Conservation (phyloP, 257 asterid species). For the Nemophila menziesii region DNA sequence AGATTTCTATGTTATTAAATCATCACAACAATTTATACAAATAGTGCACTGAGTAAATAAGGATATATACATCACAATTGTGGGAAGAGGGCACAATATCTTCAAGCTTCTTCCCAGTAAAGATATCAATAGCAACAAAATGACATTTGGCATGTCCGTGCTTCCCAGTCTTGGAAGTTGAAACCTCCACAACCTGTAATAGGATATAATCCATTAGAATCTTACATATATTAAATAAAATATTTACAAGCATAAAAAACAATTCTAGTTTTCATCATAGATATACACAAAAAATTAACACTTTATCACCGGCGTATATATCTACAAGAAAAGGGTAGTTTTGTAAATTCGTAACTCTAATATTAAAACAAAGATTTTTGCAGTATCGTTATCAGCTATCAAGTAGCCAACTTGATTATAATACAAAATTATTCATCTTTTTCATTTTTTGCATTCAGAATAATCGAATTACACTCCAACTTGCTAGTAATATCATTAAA, state of each 20-base stretch:
- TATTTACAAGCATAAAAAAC: not conserved
- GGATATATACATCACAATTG: slow-evolving; percentile 54
- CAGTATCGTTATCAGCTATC: too few species aligned
- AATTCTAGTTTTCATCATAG: too few species aligned
- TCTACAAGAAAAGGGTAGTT: not conserved
- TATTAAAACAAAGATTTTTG: not conserved
- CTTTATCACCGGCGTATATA: too few species aligned
- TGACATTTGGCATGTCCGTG: slow-evolving; percentile 75
- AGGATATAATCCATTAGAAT: not conserved
- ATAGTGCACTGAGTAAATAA: too few species aligned
- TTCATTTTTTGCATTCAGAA: too few species aligned
- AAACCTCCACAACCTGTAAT: slow-evolving; percentile 59
- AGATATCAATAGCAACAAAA: slow-evolving; percentile 63
- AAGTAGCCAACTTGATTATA: too few species aligned
- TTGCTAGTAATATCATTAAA: too few species aligned
- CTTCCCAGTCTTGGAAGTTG: slow-evolving; percentile 77
- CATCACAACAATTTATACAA: not conserved
- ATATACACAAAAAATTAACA: too few species aligned
- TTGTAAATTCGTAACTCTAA: too few species aligned
- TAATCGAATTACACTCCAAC: too few species aligned
- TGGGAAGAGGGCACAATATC: slow-evolving; percentile 78
- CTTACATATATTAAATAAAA: not conserved
- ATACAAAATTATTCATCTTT: too few species aligned
- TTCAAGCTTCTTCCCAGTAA: slow-evolving; percentile 61
- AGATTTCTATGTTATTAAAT: not conserved